phyloP scores from a whole-genome alignment of 1,284 basidiomycete genomes.

The Inonotus obliquus region DNA sequence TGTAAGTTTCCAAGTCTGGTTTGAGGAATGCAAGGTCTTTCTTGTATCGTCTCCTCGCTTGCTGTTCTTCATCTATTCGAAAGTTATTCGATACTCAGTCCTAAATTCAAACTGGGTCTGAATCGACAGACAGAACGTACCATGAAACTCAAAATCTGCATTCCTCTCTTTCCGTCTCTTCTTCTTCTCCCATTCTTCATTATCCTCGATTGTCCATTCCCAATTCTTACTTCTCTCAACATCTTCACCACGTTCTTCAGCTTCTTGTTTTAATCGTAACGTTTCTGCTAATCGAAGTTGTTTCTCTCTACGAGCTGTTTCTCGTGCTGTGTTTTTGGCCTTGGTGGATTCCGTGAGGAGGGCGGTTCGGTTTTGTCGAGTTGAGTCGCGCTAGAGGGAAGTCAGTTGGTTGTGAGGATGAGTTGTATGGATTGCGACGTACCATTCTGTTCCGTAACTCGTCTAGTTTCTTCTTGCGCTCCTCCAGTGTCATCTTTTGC shows the following conservation, averaged over 20 bases:
- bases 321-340: slow-evolving; percentile 38
- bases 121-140: slow-evolving; percentile 27
- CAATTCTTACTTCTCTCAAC: slow-evolving; percentile 45
- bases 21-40: slow-evolving; percentile 85
- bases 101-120: neutral
- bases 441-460: slow-evolving; percentile 46
- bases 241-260: slow-evolving; percentile 42
- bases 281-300: slow-evolving; percentile 50
- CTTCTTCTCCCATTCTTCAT: slow-evolving; percentile 57
- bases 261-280: slow-evolving; percentile 51
- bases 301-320: slow-evolving; percentile 43
- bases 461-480: slow-evolving; percentile 42
- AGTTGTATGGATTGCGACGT: slow-evolving; percentile 20
- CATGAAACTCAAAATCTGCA: slow-evolving; percentile 40
- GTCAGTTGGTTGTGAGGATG: neutral
- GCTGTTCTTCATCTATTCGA: slow-evolving; percentile 78
- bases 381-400: slow-evolving; percentile 39
- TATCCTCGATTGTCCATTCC: slow-evolving; percentile 59
- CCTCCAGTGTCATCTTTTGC: slow-evolving; percentile 30
- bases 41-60: slow-evolving; percentile 86
- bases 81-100: neutral
- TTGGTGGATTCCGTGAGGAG: slow-evolving; percentile 46
- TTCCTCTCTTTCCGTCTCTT: slow-evolving; percentile 41
- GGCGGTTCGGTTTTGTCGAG: slow-evolving; percentile 46
- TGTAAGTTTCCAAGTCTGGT: slow-evolving; percentile 82